Evolutionary conservation across 495 filamentous ascomycete genomes (phyloP), one percentile per base, ranked within the genome.

Genomic region (Penicillium diatomitis): DNA sequence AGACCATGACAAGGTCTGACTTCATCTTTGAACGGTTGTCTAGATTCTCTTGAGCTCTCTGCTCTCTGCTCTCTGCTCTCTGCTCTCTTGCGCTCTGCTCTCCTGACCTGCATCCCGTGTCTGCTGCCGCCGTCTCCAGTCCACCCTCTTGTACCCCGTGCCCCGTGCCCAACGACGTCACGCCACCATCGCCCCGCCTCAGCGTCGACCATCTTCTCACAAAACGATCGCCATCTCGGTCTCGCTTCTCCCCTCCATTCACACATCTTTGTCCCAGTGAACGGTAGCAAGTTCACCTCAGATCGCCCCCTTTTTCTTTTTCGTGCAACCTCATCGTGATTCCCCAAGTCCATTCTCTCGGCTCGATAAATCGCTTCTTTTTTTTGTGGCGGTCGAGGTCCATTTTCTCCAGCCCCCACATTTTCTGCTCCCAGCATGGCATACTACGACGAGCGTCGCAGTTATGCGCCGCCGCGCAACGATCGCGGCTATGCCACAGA

Each of bases 401-500:
- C 36, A 28, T 28, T 36, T 45, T 28, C 11, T 27, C 38, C 44
- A 41, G 47, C 34, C 33, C 38, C 39, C 41, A 59, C 53, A 48
- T 28, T n/a, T 27, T 37, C 44, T 38, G 47, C 34, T 33, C 38
- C 39, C 41, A 59, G 52, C 48, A 71, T 72, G 68, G 58, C 69
- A 30, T 71, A 72, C 57, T 68, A 71, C 62, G 69, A 72, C 37
- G 60, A 65, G 35, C 66, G 64, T 48, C 57, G 58, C 31, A 56
- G 64, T 38, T 49, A 55, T 30, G 45, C 55, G 30, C 66, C 60
- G 42, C 65, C 58, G 41, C 63, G 70, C 54, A 62, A 64, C 39
- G 43, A 52, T 41, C 66, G 63, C 11, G 54, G 45, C 38, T 67
- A 70, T 40, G 55, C 56, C 11, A 62, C 67, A 39, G 54, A 66